Conservation (phyloP, 306 rosid genomes). For the Luffa acutangula region DNA sequence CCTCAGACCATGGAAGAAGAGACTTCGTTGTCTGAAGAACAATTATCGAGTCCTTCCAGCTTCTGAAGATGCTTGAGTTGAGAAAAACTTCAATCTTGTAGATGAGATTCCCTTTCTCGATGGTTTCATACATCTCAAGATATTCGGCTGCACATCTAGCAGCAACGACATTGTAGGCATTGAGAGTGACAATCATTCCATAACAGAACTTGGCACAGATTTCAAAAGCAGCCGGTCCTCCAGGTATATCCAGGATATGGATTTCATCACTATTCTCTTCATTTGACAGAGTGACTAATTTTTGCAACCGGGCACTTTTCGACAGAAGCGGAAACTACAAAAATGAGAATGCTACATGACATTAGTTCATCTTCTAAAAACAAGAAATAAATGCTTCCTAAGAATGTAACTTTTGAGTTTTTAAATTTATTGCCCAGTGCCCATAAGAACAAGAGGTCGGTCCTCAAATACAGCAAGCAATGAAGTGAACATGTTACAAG, state of each 20-base stretch:
- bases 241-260: constrained; percentile 68
- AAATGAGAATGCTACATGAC: background rate
- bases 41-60: constrained; percentile 93
- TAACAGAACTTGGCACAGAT: constrained; percentile 92
- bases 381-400: background rate
- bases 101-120: constrained; percentile 84
- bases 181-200: constrained; percentile 84
- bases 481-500: background rate
- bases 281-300: constrained; percentile 41
- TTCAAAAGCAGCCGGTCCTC: constrained; percentile 93
- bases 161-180: constrained; percentile 84
- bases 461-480: background rate
- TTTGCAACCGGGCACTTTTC: constrained; percentile 73
- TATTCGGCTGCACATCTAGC: constrained; percentile 91
- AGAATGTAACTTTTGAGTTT: background rate
- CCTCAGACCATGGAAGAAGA: constrained; percentile 91
- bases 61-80: constrained; percentile 77
- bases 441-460: background rate
- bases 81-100: constrained; percentile 94
- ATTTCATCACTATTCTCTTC: constrained; percentile 56
- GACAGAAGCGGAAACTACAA: constrained; percentile 88
- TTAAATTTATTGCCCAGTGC: background rate
- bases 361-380: background rate
- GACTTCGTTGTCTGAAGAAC: constrained; percentile 80
- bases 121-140: constrained; percentile 81